A percentile compares a stretch with the other conserved stretches of the same genome.
Evolutionary conservation across 345 rosid species (phyloP).

Genomic region (Fremontodendron californicum): DNA sequence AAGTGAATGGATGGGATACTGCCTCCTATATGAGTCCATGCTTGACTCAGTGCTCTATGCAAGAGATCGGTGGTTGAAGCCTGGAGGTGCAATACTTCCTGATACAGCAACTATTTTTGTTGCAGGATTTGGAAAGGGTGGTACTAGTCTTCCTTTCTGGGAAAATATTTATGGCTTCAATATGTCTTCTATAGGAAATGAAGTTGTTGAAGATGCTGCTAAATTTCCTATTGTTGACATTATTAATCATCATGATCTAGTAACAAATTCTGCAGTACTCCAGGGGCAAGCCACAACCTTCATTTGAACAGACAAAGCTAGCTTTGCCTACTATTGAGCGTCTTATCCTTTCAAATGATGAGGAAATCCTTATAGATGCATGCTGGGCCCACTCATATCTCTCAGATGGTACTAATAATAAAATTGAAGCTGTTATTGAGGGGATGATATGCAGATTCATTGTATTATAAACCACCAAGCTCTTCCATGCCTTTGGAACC

Average conservation of each 20-base stretch:
- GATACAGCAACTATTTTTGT: slow-evolving; percentile 86
- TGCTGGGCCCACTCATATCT: no score
- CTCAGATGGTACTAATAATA: no score
- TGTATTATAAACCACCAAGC: no score
- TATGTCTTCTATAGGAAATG: slow-evolving; percentile 81
- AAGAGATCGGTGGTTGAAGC: slow-evolving; percentile 91
- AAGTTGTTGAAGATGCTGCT: slow-evolving; percentile 65
- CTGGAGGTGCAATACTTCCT: slow-evolving; percentile 96
- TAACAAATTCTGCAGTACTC: slow-evolving; percentile 50
- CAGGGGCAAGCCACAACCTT: no score
- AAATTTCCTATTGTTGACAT: slow-evolving; percentile 69
- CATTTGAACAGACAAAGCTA: no score
- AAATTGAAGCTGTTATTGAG: no score
- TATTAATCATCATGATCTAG: slow-evolving; percentile 51
- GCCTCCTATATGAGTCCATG: slow-evolving; percentile 90
- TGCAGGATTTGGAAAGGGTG: slow-evolving; percentile 88
- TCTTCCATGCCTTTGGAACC: no score
- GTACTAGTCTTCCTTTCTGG: slow-evolving; percentile 88
- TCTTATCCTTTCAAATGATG: no score
- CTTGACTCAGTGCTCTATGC: slow-evolving; percentile 85
- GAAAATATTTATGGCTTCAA: slow-evolving; percentile 79
- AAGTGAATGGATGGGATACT: slow-evolving; percentile 99
- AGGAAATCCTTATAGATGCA: no score
- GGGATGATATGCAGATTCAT: no score
- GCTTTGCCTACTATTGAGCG: no score